Percentiles rank a stretch among this genome's conserved stretches.
These are phyloP conservation scores for Aotearoamyces nothofagi DNA, from an alignment of 2,329 filamentous ascomycete genomes.

Conservation along the genomic window DNA sequence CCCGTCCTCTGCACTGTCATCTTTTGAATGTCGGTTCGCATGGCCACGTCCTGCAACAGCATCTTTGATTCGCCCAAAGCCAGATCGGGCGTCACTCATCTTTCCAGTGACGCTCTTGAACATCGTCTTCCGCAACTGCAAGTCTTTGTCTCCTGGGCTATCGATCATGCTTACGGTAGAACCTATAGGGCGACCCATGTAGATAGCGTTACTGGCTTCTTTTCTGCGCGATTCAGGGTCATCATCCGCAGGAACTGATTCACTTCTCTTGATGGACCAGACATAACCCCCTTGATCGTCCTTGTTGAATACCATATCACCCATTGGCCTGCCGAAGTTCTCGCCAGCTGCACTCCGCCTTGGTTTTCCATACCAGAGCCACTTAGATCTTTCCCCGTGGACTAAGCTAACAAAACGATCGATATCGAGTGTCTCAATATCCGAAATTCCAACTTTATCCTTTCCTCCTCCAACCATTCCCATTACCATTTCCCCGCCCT, in stretches of 20 bases:
- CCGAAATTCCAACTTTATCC: conserved; percentile 79
- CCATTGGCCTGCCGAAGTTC: conserved; percentile 27
- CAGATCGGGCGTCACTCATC: conserved; percentile 67
- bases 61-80: conserved; percentile 74
- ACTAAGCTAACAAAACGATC: conserved; percentile 67
- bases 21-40: conserved; percentile 36
- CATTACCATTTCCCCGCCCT: conserved; percentile 86
- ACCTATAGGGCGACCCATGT: conserved; percentile 27
- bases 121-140: conserved; percentile 42
- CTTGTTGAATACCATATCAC: conserved; percentile 37
- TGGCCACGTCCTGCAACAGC: conserved; percentile 50
- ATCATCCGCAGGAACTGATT: conserved; percentile 36
- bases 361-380: conserved; percentile 88
- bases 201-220: conserved; percentile 30
- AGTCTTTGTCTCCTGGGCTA: conserved; percentile 37
- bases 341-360: conserved; percentile 41
- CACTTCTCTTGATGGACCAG: conserved; percentile 31
- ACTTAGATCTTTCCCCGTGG: conserved; percentile 73
- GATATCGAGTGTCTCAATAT: conserved; percentile 83
- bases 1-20: conserved; percentile 22
- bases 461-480: conserved; percentile 73
- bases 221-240: conserved; percentile 24
- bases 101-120: conserved; percentile 70
- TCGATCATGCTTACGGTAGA: conserved; percentile 32
- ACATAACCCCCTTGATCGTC: conserved; percentile 34